phyloP scores from a whole-genome alignment of 805 yeast genomes.

The Saccharomyces cerevisiae region DNA sequence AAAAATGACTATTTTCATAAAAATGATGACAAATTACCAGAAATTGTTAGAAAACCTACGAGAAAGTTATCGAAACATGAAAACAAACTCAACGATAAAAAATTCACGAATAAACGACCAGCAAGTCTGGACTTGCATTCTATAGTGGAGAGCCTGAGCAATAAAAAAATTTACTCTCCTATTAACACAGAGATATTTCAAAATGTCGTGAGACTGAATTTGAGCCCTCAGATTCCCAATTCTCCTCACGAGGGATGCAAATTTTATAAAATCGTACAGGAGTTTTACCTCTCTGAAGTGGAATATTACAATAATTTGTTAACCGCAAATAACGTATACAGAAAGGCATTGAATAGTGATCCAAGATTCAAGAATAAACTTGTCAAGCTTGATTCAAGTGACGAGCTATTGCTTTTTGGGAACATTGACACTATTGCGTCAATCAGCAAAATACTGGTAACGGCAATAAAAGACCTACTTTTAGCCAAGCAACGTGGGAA shows the following conservation, averaged over 20 bases:
- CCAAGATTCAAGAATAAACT: conserved; percentile 27
- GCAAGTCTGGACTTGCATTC: conserved; percentile 19
- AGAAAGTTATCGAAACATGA: conserved; percentile 2
- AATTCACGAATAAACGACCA: conserved; percentile 15
- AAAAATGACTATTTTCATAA: conserved; percentile 24
- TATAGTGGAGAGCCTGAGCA: not conserved
- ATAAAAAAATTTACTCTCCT: conserved; percentile 34
- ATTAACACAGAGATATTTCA: conserved; percentile 19
- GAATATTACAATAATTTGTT: conserved; percentile 28
- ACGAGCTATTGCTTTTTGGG: conserved; percentile 36
- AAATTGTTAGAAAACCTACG: conserved; percentile 1
- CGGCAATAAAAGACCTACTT: conserved; percentile 5
- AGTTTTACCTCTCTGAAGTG: conserved; percentile 31
- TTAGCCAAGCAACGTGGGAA: not conserved
- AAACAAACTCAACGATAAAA: conserved; percentile 3
- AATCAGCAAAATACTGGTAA: conserved; percentile 29
- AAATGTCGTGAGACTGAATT: conserved; percentile 6
- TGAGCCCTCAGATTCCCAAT: conserved; percentile 1
- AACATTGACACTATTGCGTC: conserved; percentile 35
- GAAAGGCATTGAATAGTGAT: conserved; percentile 28
- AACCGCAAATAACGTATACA: conserved; percentile 27
- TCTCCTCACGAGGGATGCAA: not conserved
- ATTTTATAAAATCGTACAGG: conserved; percentile 19
- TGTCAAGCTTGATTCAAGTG: conserved; percentile 20
- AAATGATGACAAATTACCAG: conserved; percentile 20